A percentile compares a stretch with the other conserved stretches of the same genome.
Evolutionary conservation across 139 green algal species (phyloP).

Genomic region (Raphidocelis subcapitata): DNA sequence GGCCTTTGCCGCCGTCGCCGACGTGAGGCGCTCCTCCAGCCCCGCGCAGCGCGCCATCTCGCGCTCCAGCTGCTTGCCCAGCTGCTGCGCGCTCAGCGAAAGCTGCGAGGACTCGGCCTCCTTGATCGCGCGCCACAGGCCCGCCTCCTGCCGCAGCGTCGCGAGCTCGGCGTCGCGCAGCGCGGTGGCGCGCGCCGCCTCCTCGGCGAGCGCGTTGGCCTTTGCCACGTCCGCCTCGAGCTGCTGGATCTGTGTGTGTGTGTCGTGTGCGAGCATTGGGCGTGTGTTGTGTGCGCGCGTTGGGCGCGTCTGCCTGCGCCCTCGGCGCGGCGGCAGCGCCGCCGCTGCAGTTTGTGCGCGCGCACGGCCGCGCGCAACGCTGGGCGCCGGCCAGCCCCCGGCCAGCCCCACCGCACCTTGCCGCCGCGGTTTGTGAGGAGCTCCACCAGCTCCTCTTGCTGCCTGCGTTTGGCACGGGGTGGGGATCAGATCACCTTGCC

Average conservation of each 20-base stretch:
- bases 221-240: conserved; percentile 37
- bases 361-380: too few species aligned
- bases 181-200: background rate
- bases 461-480: too few species aligned
- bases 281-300: background rate
- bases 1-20: background rate
- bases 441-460: too few species aligned
- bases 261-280: background rate
- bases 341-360: too few species aligned
- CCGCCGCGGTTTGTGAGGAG: too few species aligned
- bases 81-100: conserved; percentile 7
- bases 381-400: too few species aligned
- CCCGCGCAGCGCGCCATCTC: conserved; percentile 9
- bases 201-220: background rate
- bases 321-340: too few species aligned
- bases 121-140: conserved; percentile 19
- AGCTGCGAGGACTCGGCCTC: conserved; percentile 23
- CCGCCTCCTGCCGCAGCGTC: conserved; percentile 1
- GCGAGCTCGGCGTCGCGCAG: conserved; percentile 6
- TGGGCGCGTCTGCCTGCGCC: too few species aligned
- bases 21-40: conserved; percentile 16
- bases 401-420: too few species aligned
- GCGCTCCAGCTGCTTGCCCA: conserved; percentile 13
- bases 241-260: conserved; percentile 41
- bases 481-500: too few species aligned